Evolutionary conservation across 345 rosid species (phyloP), one percentile per base, ranked within the genome.

Genomic region (Citrus australasica): DNA sequence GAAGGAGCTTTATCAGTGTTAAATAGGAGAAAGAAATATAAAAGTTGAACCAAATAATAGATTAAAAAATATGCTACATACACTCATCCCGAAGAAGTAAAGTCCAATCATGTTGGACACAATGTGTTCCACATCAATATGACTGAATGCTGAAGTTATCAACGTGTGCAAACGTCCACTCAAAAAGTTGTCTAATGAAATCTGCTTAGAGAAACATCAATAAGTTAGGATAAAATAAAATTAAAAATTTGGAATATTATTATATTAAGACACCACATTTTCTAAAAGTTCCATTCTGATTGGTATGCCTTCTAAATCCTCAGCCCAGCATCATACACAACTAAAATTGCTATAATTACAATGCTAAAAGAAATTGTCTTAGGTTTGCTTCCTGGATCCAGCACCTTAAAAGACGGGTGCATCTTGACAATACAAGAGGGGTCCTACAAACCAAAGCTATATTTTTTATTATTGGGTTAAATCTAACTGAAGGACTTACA

Each of bases 111-210:
- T 96, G 88, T 94, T 96, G 22, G 91, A 88, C 33, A 86, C 21
- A 74, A 90, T 80, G 87, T 92, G 98, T 81, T 78, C 93, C 22
- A 61, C 1, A 73, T 84, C 90, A 61, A 87, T 79, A 86, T 96
- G 99, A 85, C 99, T 94, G 87, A 96, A 94, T 55, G 98, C 97
- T 58, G 92, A 91, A 76, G 97, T 92, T 79, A 94, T 80, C 78
- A 91, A 55, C 3, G 92, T 91, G 78, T 92, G 95, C 76, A 94
- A 13, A 65, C 86, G 93, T 30, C 97, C 95, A 72, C 82, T 83
- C 79, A 64, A 85, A 79, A 94, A 24, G 73, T 96, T 91, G 74
- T 96, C 97, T 75, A 95, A 63, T 11, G 98, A 96, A 74, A 93
- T 85, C 99, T 96, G 94, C 82, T 5, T 86, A 79, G 17, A 40